Evolutionary conservation across 2,329 filamentous ascomycete genomes (phyloP), one percentile per base, ranked within the genome.

Genomic region (Paramyrothecium sp.): DNA sequence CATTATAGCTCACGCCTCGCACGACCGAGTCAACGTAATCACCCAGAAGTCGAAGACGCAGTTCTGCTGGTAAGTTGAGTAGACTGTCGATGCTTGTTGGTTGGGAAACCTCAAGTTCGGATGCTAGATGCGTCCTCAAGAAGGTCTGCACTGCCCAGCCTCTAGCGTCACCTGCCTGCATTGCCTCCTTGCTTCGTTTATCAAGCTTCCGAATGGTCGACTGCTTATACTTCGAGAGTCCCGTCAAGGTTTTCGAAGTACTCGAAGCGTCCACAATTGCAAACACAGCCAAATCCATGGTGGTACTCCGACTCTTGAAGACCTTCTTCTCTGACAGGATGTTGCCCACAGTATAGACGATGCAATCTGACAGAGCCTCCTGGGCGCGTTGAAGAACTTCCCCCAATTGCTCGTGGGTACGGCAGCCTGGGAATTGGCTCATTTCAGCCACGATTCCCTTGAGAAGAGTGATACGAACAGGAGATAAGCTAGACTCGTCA

Each of bases 61-160:
- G 63, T 44, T 66, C 65, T 20, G 57, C 54, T 1, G 71, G 69
- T 16, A 74, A 57, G 13, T 61, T 60, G 3, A 64, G 60, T 30
- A 75, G 61, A 22, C 57, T 61, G 22, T 67, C 67, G 53, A 78
- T 75, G 1, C 60, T 66, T 4, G 69, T 71, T 1, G 73, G 73
- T 3, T 69, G 69, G 8, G 73, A 59, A 0, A 68, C 66, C 7
- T 70, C 65, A 19, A 77, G 56, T 1, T 67, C 60, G 4, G 68
- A 60, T 1, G 70, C 64, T 21, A 79, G 69, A 53, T 75, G 69
- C 4, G 65, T 74, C 5, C 70, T 70, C 10, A 82, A 62, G 55
- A 83, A 78, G 3, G 70, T 74, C 55, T 76, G 73, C 26, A 81
- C 61, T 60, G 75, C 76, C 80, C 81, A 83, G 7, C 77, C 79